Evolutionary conservation across 805 yeast genomes (phyloP).

Genomic region (Yamadazyma takamatsuzukensis): DNA sequence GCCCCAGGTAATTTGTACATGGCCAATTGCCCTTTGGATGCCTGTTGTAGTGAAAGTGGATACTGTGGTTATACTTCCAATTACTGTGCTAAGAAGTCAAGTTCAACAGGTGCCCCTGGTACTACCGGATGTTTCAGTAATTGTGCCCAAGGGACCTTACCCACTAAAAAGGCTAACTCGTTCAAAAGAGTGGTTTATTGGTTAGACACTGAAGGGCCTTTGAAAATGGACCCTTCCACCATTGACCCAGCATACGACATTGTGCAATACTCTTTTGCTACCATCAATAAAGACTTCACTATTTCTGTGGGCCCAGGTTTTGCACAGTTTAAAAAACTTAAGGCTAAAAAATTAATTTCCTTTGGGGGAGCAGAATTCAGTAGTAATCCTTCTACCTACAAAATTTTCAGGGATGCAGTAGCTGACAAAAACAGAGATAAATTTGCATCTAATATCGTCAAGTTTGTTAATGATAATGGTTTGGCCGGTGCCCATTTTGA

Average conservation of each 20-base stretch:
- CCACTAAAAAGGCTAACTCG: slow-evolving; percentile 8
- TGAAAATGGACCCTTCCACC: slow-evolving; percentile 11
- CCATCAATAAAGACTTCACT: slow-evolving; percentile 9
- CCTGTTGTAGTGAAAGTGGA: slow-evolving; percentile 15
- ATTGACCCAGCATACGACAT: slow-evolving; percentile 7
- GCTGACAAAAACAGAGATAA: slow-evolving; percentile 8
- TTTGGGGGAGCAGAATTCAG: slow-evolving; percentile 19
- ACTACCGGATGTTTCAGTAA: slow-evolving; percentile 15
- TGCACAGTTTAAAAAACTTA: slow-evolving; percentile 10
- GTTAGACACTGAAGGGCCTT: slow-evolving; percentile 10
- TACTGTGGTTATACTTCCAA: slow-evolving; percentile 15
- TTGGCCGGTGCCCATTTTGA: slow-evolving; percentile 19
- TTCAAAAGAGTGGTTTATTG: slow-evolving; percentile 16
- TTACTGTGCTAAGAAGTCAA: slow-evolving; percentile 10
- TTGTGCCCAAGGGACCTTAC: slow-evolving; percentile 17
- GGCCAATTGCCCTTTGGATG: slow-evolving; percentile 15
- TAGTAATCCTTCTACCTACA: slow-evolving; percentile 10
- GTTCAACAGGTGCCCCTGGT: slow-evolving; percentile 15
- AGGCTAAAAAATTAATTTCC: slow-evolving; percentile 13
- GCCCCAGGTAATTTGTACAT: slow-evolving; percentile 15
- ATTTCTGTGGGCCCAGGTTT: slow-evolving; percentile 10
- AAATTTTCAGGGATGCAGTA: slow-evolving; percentile 12
- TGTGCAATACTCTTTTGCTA: slow-evolving; percentile 17
- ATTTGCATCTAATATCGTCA: slow-evolving; percentile 14
- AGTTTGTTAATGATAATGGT: slow-evolving; percentile 9